These are phyloP conservation scores for Hypoxylon subgilvum DNA, from an alignment of 495 filamentous ascomycete species.

Conservation along the genomic window DNA sequence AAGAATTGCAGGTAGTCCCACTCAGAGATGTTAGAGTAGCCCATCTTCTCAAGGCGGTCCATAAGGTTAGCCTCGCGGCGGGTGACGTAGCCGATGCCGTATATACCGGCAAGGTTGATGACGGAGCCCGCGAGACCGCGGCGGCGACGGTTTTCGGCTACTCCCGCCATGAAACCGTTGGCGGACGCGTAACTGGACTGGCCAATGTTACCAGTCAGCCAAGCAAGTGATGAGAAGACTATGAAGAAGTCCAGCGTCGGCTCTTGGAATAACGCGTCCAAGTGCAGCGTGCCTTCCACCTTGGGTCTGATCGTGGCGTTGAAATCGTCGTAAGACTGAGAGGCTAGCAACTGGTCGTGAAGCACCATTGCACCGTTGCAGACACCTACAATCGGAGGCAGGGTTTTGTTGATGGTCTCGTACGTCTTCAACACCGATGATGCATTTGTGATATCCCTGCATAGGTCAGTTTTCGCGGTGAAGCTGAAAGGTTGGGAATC, in stretches of 20 bases:
- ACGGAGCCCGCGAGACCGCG: conserved; percentile 44
- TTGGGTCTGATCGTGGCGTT: conserved; percentile 42
- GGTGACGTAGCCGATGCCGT: conserved; percentile 48
- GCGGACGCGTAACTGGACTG: conserved; percentile 59
- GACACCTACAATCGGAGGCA: conserved; percentile 50
- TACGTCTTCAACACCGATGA: conserved; percentile 6
- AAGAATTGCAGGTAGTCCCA: conserved; percentile 29
- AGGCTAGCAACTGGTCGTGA: conserved; percentile 36
- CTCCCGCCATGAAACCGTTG: conserved; percentile 53
- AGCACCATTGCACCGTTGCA: conserved; percentile 52
- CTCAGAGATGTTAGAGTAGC: conserved; percentile 26
- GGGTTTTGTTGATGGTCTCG: conserved; percentile 12
- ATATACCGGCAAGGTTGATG: conserved; percentile 49
- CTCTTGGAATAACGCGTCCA: conserved; percentile 45
- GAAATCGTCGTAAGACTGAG: conserved; percentile 38
- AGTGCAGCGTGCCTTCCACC: conserved; percentile 39
- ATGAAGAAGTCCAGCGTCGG: conserved; percentile 61
- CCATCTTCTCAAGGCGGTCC: conserved; percentile 36
- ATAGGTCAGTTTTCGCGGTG: neutral
- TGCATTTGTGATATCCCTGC: conserved; percentile 13
- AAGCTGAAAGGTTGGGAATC: neutral
- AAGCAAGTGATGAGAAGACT: conserved; percentile 55
- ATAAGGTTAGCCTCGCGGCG: conserved; percentile 24
- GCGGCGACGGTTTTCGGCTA: conserved; percentile 38
- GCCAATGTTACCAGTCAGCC: conserved; percentile 50